phyloP scores from a whole-genome alignment of 805 yeast genomes.

The Suhomyces vadensis region DNA sequence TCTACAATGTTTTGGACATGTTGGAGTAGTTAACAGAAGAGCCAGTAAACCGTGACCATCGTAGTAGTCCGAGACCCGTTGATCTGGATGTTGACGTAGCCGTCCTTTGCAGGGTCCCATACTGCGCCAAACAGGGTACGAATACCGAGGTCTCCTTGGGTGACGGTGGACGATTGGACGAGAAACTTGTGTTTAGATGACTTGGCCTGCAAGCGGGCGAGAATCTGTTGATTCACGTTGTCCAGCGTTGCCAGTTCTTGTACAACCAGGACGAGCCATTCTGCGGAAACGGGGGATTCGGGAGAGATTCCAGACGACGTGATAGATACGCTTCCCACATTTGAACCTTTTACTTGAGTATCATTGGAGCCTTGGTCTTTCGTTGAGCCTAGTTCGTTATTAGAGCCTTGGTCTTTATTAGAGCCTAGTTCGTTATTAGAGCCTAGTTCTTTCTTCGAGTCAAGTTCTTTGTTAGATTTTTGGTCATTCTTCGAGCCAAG shows the following conservation, averaged over 20 bases:
- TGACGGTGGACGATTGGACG: conserved; percentile 43
- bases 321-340: background rate
- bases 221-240: background rate
- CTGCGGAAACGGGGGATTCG: conserved; percentile 23
- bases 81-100: conserved; percentile 42
- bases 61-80: conserved; percentile 1
- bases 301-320: conserved; percentile 10
- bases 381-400: too few relatives aligned
- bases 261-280: conserved; percentile 16
- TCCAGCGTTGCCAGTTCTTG: background rate
- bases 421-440: too few relatives aligned
- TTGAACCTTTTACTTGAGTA: too few relatives aligned
- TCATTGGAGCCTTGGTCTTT: too few relatives aligned
- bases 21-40: background rate
- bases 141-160: conserved; percentile 22
- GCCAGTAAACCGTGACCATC: conserved; percentile 7
- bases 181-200: conserved; percentile 61
- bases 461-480: too few relatives aligned
- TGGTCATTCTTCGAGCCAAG: too few relatives aligned
- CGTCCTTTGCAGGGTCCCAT: conserved; percentile 61
- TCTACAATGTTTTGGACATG: conserved; percentile 17
- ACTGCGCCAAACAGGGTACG: conserved; percentile 49
- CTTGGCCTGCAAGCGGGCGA: conserved; percentile 38
- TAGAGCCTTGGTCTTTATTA: too few relatives aligned
- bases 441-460: too few relatives aligned